Conservation (phyloP, 805 yeast genomes). For the Ogataea pini region DNA sequence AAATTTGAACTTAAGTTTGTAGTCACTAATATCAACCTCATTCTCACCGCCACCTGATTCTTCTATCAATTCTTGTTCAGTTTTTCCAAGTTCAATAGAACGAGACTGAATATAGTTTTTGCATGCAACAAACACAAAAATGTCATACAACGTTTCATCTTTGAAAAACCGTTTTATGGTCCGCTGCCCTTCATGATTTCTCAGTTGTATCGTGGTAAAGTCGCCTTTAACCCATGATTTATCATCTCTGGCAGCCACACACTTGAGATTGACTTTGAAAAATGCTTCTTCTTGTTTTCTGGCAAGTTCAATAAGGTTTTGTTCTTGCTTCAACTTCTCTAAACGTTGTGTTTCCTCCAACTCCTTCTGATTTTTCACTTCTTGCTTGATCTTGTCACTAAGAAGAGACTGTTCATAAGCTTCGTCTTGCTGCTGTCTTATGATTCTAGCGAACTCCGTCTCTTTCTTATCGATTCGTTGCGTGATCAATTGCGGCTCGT, state of each 20-base stretch:
- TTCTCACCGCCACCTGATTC: conserved; percentile 11
- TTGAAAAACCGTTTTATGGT: conserved; percentile 45
- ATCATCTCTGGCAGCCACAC: conserved; percentile 11
- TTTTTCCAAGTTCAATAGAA: conserved; percentile 7
- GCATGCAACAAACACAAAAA: conserved; percentile 52
- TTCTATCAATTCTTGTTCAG: conserved; percentile 18
- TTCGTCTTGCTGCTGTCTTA: conserved; percentile 64
- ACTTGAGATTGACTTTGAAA: conserved; percentile 18
- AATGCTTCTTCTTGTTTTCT: conserved; percentile 25
- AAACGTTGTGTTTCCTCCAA: conserved; percentile 20
- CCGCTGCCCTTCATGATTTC: conserved; percentile 55
- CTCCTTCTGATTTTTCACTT: conserved; percentile 39
- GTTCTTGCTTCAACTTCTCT: conserved; percentile 19
- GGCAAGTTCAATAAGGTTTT: conserved; percentile 17
- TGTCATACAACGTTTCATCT: conserved; percentile 42
- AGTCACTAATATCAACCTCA: conserved; percentile 12
- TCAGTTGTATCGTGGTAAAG: conserved; percentile 49
- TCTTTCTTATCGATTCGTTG: conserved; percentile 65
- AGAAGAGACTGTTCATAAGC: conserved; percentile 64
- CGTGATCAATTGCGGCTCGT: conserved; percentile 58
- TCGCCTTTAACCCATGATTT: conserved; percentile 31
- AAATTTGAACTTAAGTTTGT: conserved; percentile 32
- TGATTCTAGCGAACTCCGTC: conserved; percentile 53
- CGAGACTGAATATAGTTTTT: conserved; percentile 29
- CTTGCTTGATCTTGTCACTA: conserved; percentile 55